Percentiles rank a stretch among this genome's conserved stretches.
These are phyloP conservation scores for Cryptosporidium parvum DNA, from an alignment of 169 alveolate species.

Conservation along the genomic window DNA sequence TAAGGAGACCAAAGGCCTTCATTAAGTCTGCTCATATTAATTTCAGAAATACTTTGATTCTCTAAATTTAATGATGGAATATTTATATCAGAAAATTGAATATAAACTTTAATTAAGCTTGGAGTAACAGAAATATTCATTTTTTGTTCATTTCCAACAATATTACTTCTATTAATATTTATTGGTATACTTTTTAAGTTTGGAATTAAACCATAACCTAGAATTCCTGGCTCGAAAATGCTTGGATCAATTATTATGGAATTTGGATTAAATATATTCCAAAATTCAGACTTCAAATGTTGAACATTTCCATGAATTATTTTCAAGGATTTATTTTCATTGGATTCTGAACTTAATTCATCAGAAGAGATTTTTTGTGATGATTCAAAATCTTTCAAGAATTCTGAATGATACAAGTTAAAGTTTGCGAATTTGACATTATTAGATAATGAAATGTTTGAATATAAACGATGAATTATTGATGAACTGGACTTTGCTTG, in stretches of 20 bases:
- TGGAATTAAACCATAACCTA: constrained; percentile 54
- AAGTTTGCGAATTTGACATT: constrained; percentile 1
- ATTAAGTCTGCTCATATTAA: constrained; percentile 27
- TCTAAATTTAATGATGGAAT: constrained; percentile 32
- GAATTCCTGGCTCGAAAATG: constrained; percentile 55
- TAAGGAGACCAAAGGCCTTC: constrained; percentile 75
- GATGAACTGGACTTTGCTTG: constrained; percentile 43
- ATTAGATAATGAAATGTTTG: constrained; percentile 21
- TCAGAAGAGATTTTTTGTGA: neutral
- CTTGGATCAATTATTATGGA: constrained; percentile 66
- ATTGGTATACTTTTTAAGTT: constrained; percentile 22
- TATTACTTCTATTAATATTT: neutral
- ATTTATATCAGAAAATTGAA: constrained; percentile 53
- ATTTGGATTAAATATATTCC: constrained; percentile 29
- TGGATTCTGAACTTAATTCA: neutral
- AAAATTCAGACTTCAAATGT: constrained; percentile 8
- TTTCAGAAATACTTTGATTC: constrained; percentile 2
- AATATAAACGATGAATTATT: constrained; percentile 18
- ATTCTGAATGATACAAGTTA: constrained; percentile 14
- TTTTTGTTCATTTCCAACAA: neutral
- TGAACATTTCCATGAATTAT: constrained; percentile 60
- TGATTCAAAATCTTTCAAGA: constrained; percentile 13
- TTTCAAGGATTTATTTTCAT: constrained; percentile 12
- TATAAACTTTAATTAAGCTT: constrained; percentile 33
- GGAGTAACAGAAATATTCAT: constrained; percentile 41